Base-by-base conservation (phyloP, 306 rosid species). In the Prunus dulcis region DNA sequence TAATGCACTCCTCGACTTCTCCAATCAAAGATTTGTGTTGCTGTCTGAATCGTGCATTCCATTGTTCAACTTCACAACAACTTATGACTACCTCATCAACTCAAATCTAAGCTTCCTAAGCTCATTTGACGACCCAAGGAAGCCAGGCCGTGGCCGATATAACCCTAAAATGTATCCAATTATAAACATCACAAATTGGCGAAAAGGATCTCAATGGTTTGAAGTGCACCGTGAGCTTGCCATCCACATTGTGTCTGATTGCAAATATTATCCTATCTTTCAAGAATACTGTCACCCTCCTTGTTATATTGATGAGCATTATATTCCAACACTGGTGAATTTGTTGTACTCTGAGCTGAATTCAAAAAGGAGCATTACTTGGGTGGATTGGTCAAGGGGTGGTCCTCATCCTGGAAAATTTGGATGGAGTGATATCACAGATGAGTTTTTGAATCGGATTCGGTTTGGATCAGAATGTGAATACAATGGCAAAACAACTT, bases 121-220 rank as follows among this genome's bases (percentile, higher is more conserved):
- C 71, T 78, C 64, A 12, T 87, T 71, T 9, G 88, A 91, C 14
- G 89, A 87, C 25, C 87, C 86, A 2, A 57, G 83, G 43, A 78
- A 4, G 64, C n/a, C 72, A 2, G 86, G 91, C 0, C 78, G 89
- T 2, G 91, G 91, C 45, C 87, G 88, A 22, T 86, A 86, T 86
- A 86, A 71, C 47, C 84, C 70, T 9, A 56, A 68, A 43, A 89
- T 89, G 92, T 65, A 56, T 20, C 92, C 92, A 3, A 12, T 3
- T 3, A 78, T 89, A 19, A 84, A 87, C 78, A 64, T 85, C 77
- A 77, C 88, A 28, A 8, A 91, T 14, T 91, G 93, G 90, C 63
- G 91, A 51, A 91, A 91, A 51, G 91, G 93, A 23, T 81, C 90
- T 32, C 96, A 91, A 28, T 91, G 93, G 93, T 87, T 91, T 62